Evolutionary conservation across 2,329 filamentous ascomycete genomes (phyloP), one percentile per base, ranked within the genome.

Genomic region (Parascedosporium putredinis): DNA sequence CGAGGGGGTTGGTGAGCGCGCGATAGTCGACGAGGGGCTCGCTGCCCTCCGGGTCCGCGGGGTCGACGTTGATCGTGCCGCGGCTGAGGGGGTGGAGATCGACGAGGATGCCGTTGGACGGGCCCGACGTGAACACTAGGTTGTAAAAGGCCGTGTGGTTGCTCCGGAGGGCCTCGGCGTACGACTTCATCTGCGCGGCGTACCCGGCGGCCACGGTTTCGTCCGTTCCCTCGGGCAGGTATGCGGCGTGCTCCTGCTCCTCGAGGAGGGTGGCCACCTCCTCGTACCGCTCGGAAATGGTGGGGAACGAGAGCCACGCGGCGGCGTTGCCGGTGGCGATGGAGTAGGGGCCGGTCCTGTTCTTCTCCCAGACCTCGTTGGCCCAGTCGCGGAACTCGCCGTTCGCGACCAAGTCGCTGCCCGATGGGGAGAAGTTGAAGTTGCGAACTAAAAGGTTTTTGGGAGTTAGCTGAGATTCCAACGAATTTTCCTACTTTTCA

Each of bases 21-120:
- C 65, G 59, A 51, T 68, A 67, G 55, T 70, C 67, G 4, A 71
- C 62, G 1, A 65, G 47, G 0, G 67, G 67, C 46, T 64, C 60
- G 2, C 55, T 57, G 14, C 56, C 52, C 46, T 60, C 61, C 1
- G 70, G 64, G 51, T 70, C 59, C 50, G 66, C 45, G 52, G 70
- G 56, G 55, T 64, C 53, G 59, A 72, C 60, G 52, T 66, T 65
- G 44, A 69, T 59, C 14, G 57, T 63, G 24, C 66, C 67, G 4
- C 66, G 64, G 31, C 65, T 64, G 45, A 66, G 52, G 9, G 64
- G 60, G 47, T 68, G 60, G 31, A 67, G 55, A 5, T 57, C 51
- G 2, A 61, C 57, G 9, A 62, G 52, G 10, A 55, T 51, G 25
- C 58, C 55, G 16, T 53, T 51, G 5, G 54, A 55, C 5, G 57